phyloP scores from a whole-genome alignment of 192 early-diverging fungal genomes.

The Gonapodya sp. region DNA sequence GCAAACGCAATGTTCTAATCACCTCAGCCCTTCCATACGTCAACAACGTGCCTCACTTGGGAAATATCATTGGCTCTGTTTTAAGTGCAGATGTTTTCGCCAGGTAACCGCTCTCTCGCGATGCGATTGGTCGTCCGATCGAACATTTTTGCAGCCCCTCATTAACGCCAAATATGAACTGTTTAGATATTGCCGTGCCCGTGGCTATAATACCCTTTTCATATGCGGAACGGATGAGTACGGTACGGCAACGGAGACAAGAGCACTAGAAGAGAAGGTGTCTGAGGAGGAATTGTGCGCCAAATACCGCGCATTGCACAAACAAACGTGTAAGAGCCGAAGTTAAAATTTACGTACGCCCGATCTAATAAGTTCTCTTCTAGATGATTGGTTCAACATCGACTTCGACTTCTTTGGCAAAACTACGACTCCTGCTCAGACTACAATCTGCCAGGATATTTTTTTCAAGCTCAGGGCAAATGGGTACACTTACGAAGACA shows the following conservation, averaged over 20 bases:
- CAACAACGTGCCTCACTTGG: slow-evolving; percentile 98
- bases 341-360: not conserved
- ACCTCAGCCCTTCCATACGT: slow-evolving; percentile 96
- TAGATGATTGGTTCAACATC: slow-evolving; percentile 68
- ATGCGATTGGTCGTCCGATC: slow-evolving; percentile 13
- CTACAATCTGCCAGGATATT: slow-evolving; percentile 86
- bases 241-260: slow-evolving; percentile 98
- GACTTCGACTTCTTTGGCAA: slow-evolving; percentile 95
- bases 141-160: not conserved
- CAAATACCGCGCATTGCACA: slow-evolving; percentile 87
- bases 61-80: slow-evolving; percentile 98
- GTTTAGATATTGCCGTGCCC: slow-evolving; percentile 70
- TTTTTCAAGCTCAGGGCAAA: slow-evolving; percentile 65
- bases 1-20: slow-evolving; percentile 82
- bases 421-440: slow-evolving; percentile 83
- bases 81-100: slow-evolving; percentile 96
- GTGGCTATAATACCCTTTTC: slow-evolving; percentile 82
- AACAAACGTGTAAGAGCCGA: slow-evolving; percentile 61
- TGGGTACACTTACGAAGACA: slow-evolving; percentile 58
- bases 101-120: slow-evolving; percentile 29
- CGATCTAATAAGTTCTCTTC: not conserved
- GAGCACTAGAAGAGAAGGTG: slow-evolving; percentile 85
- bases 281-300: slow-evolving; percentile 89
- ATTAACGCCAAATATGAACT: not conserved
- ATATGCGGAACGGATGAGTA: slow-evolving; percentile 99